Base-by-base conservation (phyloP, 331 rosid species). In the Dryas integrifolia region DNA sequence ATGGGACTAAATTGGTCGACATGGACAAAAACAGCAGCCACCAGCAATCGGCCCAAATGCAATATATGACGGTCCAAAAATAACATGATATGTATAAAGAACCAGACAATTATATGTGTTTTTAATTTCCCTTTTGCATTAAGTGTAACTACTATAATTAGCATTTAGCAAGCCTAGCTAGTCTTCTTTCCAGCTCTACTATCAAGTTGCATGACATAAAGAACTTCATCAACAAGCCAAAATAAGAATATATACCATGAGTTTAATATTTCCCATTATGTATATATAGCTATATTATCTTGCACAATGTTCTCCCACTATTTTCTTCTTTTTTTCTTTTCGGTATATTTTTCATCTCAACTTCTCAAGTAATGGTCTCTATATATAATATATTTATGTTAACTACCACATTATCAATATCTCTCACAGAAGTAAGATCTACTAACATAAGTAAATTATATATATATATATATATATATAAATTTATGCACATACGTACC, bases 61-160 rank as follows among this genome's bases (percentile, higher is more conserved):
- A 59, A 21, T 59, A 72, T 45, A 64, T 67, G 71, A 57, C 45
- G 15, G 51, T 73, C 60, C 82, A 74, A 47, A 67, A 39, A 45
- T 66, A 66, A 61, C 41, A 74, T 30, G 18, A 12, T n/a, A 47
- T 6, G 4, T 13, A 13, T 62, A 30, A 30, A 30, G 35, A 30
- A 30, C 2, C 35, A 30, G 35, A 30, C 2, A 30, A 30, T 30
- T 30, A 30, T 30, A 30, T 30, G 35, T 30, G 2, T 30, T 30
- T 30, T 2, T 0, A 30, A 30, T 30, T 30, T 30, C 35, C 3
- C 35, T 30, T 30, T 30, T 30, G 35, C 35, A 30, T 30, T 30
- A 30, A 30, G 35, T 1, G 41, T 12, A 38, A 11, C 12, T 18
- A 49, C 16, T 49, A 49, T 49, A 5, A 49, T 48, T 48, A 15